Evolutionary conservation across 73 alveolate species (phyloP), one percentile per base, ranked within the genome.

Genomic region (Urostyla sp.): DNA sequence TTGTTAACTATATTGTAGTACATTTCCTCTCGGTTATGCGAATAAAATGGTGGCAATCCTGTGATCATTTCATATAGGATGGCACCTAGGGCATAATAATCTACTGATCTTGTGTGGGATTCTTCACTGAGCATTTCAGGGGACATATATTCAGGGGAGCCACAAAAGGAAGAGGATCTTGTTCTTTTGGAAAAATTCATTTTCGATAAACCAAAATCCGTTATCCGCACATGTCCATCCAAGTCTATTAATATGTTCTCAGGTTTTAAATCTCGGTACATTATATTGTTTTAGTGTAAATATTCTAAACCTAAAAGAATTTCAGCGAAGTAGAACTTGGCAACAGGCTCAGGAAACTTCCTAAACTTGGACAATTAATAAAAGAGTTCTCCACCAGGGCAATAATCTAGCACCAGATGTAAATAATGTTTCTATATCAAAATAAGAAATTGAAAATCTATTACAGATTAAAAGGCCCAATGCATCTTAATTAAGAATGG

Each of bases 31-130:
- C 80, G 51, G 49, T 90, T 72, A 18, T 49, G 54, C 1, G 92
- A 83, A 48, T 91, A 96, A 67, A 87, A 86, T 18, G 99, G 99
- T 35, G 98, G 98, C 26, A 91, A 79, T n/a, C 98, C 98, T 32
- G 96, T 85, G 10, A 88, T 69, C 92, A 94, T 73, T 73, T 94
- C 98, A 74, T 83, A 94, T 26, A 94, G 78, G 18, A 94, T 61
- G 2, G 97, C 95, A 0, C 98, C 98, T 30, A 94, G 84, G n/a
- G 95, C 87, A 73, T 94, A 94, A 45, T 89, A 91, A 80, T 94
- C 98, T 0, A 92, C 91, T 28, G 63, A 75, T 37, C 89, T 74
- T 5, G 89, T 51, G 37, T 92, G 96, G 8, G 87, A 94, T 36
- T 77, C 74, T 66, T 87, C 81, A 67, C 87, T 60, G 0, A 88